phyloP scores from a whole-genome alignment of 139 green algal genomes.

The Asterochloris sp. region DNA sequence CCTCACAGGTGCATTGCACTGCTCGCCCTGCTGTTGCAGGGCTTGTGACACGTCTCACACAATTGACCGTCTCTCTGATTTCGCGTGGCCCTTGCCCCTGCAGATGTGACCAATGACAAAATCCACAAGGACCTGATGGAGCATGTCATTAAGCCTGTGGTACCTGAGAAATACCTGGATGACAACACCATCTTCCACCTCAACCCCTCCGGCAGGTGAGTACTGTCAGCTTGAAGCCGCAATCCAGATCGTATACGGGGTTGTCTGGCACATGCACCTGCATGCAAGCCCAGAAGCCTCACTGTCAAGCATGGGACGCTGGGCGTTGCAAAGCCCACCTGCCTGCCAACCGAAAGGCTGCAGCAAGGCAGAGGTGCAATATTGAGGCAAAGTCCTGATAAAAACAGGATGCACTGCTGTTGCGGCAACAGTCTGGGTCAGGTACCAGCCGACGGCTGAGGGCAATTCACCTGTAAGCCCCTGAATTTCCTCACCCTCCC shows the following conservation, averaged over 20 bases:
- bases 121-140: slow-evolving; percentile 95
- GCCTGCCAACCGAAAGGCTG: neutral
- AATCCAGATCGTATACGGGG: slow-evolving; percentile 23
- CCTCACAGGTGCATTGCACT: too few species aligned
- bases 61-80: too few species aligned
- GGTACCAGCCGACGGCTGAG: too few species aligned
- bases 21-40: too few species aligned
- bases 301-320: too few species aligned
- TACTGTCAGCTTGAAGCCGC: slow-evolving; percentile 79
- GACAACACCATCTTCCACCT: slow-evolving; percentile 99
- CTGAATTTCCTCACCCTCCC: neutral
- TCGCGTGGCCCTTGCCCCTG: neutral
- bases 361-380: too few species aligned
- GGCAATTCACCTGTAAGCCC: too few species aligned
- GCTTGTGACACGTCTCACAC: too few species aligned
- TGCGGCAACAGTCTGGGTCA: too few species aligned
- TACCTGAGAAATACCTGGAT: slow-evolving; percentile 96
- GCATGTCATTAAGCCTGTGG: slow-evolving; percentile 99
- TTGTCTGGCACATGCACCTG: neutral
- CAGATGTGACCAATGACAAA: slow-evolving; percentile 94
- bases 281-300: neutral
- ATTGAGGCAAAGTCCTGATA: too few species aligned
- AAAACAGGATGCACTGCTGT: too few species aligned
- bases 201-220: slow-evolving; percentile 95
- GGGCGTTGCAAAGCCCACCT: neutral